Evolutionary conservation across 805 yeast species (phyloP), one percentile per base, ranked within the genome.

Genomic region (Candida bentonensis): DNA sequence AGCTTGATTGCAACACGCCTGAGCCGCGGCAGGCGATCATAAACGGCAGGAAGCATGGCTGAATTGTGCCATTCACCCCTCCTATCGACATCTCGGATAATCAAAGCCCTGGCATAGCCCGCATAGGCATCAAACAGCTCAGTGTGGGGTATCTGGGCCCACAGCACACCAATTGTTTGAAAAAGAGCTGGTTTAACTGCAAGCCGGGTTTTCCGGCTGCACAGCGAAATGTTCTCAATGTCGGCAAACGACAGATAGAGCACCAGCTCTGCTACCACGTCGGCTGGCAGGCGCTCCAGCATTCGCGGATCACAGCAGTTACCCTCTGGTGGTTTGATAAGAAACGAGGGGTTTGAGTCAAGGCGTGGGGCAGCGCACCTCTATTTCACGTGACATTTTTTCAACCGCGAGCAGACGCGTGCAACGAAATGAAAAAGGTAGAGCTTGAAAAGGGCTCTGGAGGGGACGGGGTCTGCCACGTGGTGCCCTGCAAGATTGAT

Each of bases 401-500:
- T n/a, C n/a, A n/a, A n/a, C n/a, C n/a, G n/a, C n/a, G n/a, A n/a
- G n/a, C n/a, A n/a, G n/a, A n/a, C n/a, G n/a, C n/a, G n/a, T n/a
- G n/a, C n/a, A n/a, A n/a, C n/a, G n/a, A n/a, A n/a, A n/a, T n/a
- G n/a, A n/a, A n/a, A n/a, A n/a, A n/a, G n/a, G n/a, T n/a, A n/a
- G n/a, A n/a, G n/a, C n/a, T n/a, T n/a, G n/a, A n/a, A n/a, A n/a
- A n/a, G n/a, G n/a, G n/a, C n/a, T n/a, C n/a, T n/a, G 36, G 17
- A 9, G 36, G n/a, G 7, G 11, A 11, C 17, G 36, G 17, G 13
- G 36, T 11, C 7, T 47, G 54, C 39, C 58, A 55, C 43, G 49
- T 55, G 9, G 23, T 55, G 30, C 59, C 59, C 2, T 55, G 59
- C 23, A 54, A 53, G 23, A 53, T 55, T 15, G 50, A 52, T 22